A percentile compares a stretch with the other conserved stretches of the same genome.
These are phyloP conservation scores for Yarrowia hollandica DNA, from an alignment of 805 yeast genomes.

Conservation along the genomic window DNA sequence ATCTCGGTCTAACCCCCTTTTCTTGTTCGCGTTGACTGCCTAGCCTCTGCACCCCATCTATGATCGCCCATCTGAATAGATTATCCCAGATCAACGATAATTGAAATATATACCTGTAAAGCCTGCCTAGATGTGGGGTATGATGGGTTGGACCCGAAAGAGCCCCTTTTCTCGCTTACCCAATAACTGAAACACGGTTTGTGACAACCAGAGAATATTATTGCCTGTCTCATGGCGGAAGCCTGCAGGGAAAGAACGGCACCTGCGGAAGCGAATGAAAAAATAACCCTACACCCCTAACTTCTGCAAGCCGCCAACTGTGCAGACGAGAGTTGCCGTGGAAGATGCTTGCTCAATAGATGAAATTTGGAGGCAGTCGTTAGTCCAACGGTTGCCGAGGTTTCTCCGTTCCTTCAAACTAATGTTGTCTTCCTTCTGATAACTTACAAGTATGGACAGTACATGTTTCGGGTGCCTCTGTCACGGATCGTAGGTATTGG, in stretches of 20 bases:
- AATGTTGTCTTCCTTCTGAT: no score
- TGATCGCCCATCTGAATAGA: slow-evolving; percentile 4
- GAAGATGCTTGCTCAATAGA: no score
- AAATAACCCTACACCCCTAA: background rate
- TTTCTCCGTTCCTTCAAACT: no score
- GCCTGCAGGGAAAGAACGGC: slow-evolving; percentile 20
- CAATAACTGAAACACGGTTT: no score
- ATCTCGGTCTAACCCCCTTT: background rate
- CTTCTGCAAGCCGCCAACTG: background rate
- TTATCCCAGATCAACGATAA: background rate
- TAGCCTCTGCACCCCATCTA: background rate
- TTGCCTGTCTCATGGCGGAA: background rate
- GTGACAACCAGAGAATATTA: no score
- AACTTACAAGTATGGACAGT: no score
- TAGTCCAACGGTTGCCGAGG: no score
- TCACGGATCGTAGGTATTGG: no score
- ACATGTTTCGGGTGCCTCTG: no score
- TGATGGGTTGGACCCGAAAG: background rate
- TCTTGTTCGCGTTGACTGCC: background rate
- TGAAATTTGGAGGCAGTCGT: no score
- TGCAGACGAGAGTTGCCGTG: background rate
- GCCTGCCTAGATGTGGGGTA: no score
- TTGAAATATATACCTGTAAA: background rate
- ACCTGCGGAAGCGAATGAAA: background rate
- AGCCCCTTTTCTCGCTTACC: background rate